Evolutionary conservation across 129 eudicot species (phyloP).

Genomic region (Escallonia herrerae): DNA sequence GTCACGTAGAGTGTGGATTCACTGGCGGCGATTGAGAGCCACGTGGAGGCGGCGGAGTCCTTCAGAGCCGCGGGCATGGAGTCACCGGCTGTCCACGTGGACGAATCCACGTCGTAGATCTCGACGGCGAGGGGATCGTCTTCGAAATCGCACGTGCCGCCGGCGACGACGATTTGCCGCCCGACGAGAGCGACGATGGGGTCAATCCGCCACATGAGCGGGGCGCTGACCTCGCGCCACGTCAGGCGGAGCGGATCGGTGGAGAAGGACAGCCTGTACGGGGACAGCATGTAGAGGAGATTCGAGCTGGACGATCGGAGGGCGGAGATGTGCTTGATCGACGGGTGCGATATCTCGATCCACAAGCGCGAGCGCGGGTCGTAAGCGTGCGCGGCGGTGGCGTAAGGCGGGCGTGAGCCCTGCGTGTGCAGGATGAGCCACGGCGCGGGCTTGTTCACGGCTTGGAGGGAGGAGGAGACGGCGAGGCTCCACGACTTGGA

Average conservation of each 20-base stretch:
- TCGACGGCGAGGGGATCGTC: slow-evolving; percentile 63
- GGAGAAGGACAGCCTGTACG: slow-evolving; percentile 32
- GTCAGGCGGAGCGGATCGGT: slow-evolving; percentile 44
- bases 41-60: slow-evolving; percentile 33
- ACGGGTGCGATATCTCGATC: slow-evolving; percentile 33
- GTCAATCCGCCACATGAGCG: slow-evolving; percentile 41
- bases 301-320: slow-evolving; percentile 47
- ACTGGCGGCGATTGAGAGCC: slow-evolving; percentile 46
- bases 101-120: slow-evolving; percentile 28
- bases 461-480: slow-evolving; percentile 31
- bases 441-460: slow-evolving; percentile 32
- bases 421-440: slow-evolving; percentile 67
- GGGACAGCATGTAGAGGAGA: slow-evolving; percentile 45
- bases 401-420: slow-evolving; percentile 25
- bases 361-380: slow-evolving; percentile 56
- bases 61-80: slow-evolving; percentile 44
- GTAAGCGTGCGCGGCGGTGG: slow-evolving; percentile 37
- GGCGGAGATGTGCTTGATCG: slow-evolving; percentile 21
- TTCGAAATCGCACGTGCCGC: slow-evolving; percentile 47
- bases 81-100: slow-evolving; percentile 34
- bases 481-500: slow-evolving; percentile 57
- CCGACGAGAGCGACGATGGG: slow-evolving; percentile 61
- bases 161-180: slow-evolving; percentile 38
- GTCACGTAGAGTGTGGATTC: slow-evolving; percentile 20
- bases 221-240: slow-evolving; percentile 54